Percentiles rank a stretch among this genome's conserved stretches.
These are phyloP conservation scores for Gremmenia infestans DNA, from an alignment of 2,329 filamentous ascomycete species.

Conservation along the genomic window DNA sequence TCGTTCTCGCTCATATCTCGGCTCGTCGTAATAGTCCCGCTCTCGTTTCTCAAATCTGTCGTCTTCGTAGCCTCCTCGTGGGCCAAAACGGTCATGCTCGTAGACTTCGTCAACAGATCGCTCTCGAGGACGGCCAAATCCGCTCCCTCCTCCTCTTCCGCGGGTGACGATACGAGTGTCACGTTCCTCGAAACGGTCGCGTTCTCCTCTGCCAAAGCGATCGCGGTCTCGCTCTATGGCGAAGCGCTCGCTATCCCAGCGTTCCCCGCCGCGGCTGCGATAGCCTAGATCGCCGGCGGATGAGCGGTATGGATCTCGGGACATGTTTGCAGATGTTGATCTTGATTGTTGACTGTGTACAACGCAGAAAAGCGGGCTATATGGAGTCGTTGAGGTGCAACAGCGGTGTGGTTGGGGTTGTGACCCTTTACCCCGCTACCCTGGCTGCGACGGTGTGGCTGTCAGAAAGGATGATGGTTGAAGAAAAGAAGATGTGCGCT, in stretches of 20 bases:
- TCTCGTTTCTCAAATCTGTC: slow-evolving; percentile 35
- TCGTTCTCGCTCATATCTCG: slow-evolving; percentile 48
- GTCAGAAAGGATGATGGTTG: neutral
- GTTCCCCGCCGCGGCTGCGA: slow-evolving; percentile 25
- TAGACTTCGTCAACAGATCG: slow-evolving; percentile 45
- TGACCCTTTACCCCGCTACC: slow-evolving; percentile 3
- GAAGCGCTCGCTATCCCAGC: slow-evolving; percentile 55
- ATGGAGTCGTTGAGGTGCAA: neutral
- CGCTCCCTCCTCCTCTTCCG: slow-evolving; percentile 31
- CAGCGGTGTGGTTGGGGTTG: neutral
- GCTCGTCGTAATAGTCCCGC: slow-evolving; percentile 38
- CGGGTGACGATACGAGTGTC: slow-evolving; percentile 39
- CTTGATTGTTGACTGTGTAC: neutral
- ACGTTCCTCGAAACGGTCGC: slow-evolving; percentile 44
- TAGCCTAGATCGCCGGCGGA: slow-evolving; percentile 35
- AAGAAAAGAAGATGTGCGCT: neutral
- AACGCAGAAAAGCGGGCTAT: slow-evolving; percentile 1
- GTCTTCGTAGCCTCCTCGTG: slow-evolving; percentile 24
- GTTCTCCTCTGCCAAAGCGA: slow-evolving; percentile 31
- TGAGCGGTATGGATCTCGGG: slow-evolving; percentile 31
- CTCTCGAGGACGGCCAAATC: slow-evolving; percentile 36
- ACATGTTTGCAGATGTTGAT: slow-evolving; percentile 15
- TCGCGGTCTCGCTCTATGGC: slow-evolving; percentile 40
- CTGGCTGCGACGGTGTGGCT: neutral
- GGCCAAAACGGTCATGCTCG: slow-evolving; percentile 44